Evolutionary conservation across 176 grass and related monocot genomes (phyloP).

Genomic region (Puya raimondii): DNA sequence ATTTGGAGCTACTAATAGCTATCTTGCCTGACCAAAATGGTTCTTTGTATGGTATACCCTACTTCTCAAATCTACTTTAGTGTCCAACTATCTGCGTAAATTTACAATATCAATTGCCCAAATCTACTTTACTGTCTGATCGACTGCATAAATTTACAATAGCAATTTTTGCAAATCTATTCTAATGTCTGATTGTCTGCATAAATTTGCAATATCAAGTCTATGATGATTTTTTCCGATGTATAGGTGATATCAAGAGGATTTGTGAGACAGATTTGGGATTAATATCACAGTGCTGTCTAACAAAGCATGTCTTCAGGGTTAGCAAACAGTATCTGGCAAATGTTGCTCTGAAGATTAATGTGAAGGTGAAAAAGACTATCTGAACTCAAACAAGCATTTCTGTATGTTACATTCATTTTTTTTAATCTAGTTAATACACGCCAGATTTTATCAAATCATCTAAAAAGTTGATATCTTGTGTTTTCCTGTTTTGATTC

Average conservation of each 20-base stretch:
- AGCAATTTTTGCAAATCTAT: not conserved
- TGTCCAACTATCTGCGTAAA: not conserved
- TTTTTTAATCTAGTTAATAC: too few relatives aligned
- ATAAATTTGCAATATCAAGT: not conserved
- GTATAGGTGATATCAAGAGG: conserved; percentile 38
- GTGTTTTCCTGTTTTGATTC: too few relatives aligned
- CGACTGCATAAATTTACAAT: not conserved
- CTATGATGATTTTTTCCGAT: not conserved
- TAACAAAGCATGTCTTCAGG: conserved; percentile 7
- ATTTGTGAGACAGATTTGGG: conserved; percentile 58
- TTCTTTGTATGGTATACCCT: conserved; percentile 38
- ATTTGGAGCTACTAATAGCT: not conserved
- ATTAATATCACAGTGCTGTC: conserved; percentile 49
- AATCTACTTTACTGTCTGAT: not conserved
- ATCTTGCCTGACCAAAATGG: conserved; percentile 48
- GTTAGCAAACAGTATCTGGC: conserved; percentile 13
- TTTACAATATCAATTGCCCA: not conserved
- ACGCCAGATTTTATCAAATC: too few relatives aligned
- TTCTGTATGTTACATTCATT: not conserved
- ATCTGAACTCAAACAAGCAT: not conserved
- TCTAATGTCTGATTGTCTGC: not conserved
- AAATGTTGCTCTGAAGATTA: conserved; percentile 63
- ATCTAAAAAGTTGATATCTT: too few relatives aligned
- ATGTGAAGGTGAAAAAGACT: conserved; percentile 43
- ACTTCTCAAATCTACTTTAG: not conserved